Evolutionary conservation across 805 yeast genomes (phyloP).

Genomic region (Scheffersomyces coipomensis): DNA sequence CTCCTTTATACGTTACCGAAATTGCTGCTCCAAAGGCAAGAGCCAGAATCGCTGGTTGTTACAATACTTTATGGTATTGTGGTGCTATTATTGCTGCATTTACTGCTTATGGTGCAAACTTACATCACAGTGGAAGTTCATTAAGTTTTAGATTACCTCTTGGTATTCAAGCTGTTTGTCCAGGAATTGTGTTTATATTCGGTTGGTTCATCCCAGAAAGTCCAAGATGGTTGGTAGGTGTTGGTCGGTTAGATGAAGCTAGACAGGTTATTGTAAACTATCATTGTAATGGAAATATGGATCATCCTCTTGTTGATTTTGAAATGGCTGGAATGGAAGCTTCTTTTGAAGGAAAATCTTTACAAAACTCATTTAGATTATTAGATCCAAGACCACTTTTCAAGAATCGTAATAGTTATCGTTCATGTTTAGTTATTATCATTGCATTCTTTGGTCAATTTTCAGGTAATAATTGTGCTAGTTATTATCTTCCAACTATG

Average conservation of each 20-base stretch:
- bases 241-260: conserved; percentile 29
- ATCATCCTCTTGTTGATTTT: conserved; percentile 26
- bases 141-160: conserved; percentile 24
- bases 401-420: conserved; percentile 1
- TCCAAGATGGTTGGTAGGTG: conserved; percentile 43
- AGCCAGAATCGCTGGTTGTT: conserved; percentile 32
- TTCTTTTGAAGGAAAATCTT: conserved; percentile 10
- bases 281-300: conserved; percentile 14
- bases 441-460: conserved; percentile 41
- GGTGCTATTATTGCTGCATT: conserved; percentile 39
- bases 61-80: conserved; percentile 38
- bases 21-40: conserved; percentile 41
- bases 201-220: conserved; percentile 44
- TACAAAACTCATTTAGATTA: conserved; percentile 10
- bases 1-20: conserved; percentile 47
- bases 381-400: conserved; percentile 11
- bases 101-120: conserved; percentile 20
- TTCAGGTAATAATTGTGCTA: conserved; percentile 48
- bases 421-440: conserved; percentile 14
- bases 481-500: conserved; percentile 48
- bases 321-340: conserved; percentile 34
- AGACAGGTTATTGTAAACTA: conserved; percentile 12
- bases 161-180: conserved; percentile 31
- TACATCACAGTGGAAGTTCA: conserved; percentile 42
- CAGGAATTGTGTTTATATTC: conserved; percentile 32